Evolutionary conservation across 331 rosid genomes (phyloP), one percentile per base, ranked within the genome.

Genomic region (Acacia pycnantha): DNA sequence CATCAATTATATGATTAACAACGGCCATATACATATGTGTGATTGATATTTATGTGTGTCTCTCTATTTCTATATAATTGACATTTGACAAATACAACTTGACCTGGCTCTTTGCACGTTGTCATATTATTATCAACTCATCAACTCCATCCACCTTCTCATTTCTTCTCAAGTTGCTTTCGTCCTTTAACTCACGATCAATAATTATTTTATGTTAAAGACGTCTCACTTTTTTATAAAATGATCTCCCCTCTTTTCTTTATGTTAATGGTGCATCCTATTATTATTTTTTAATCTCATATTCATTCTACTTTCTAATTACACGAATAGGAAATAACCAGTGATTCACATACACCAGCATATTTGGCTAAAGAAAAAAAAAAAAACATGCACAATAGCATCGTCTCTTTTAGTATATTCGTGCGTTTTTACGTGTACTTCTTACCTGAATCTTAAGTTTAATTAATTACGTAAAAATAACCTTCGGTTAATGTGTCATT

Each of bases 121-220:
- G 76, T 48, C 78, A 56, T n/a, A 83, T 86, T 76, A 83, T 83
- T 76, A 86, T 82, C 80, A 86, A 44, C 77, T 73, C 71, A 79
- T 73, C 78, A 76, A 79, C 71, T 76, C 62, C 15, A 8, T 58
- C 73, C 75, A 76, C 72, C 79, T 72, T 81, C 81, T 41, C 85
- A 61, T 19, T 77, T 83, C 83, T 46, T 29, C 80, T 62, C 89
- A 80, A 86, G 78, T 86, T 83, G 85, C 48, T 77, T 70, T 77
- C 58, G 41, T 27, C 83, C 59, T 81, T 82, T 64, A 43, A 73
- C 51, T 44, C 6, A 13, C 43, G n/a, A 70, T 41, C 73, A 76
- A 65, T 31, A 75, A 53, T 29, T 26, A 33, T 33, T 48, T 2
- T 61, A 54, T 24, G 80, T 44, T 76, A 70, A 70, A 79, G 86